Conservation (phyloP, 805 yeast genomes). For the Cyberlindnera sargentensis region DNA sequence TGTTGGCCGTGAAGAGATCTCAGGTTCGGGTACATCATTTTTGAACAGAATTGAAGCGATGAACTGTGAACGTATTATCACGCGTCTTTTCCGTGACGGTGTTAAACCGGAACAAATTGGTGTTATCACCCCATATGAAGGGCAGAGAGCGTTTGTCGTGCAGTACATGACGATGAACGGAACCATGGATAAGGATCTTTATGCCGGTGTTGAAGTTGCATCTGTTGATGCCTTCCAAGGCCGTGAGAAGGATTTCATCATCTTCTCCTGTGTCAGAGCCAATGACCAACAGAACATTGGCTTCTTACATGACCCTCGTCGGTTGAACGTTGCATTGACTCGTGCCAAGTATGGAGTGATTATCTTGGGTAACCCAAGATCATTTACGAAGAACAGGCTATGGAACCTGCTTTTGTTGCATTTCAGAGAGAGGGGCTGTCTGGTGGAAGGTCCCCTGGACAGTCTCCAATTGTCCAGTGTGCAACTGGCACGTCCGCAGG, state of each 20-base stretch:
- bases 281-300: slow-evolving; percentile 72
- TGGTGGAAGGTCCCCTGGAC: slow-evolving; percentile 86
- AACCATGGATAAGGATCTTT: slow-evolving; percentile 54
- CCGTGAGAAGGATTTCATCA: slow-evolving; percentile 75
- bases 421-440: slow-evolving; percentile 76
- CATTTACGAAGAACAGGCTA: slow-evolving; percentile 59
- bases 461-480: slow-evolving; percentile 68
- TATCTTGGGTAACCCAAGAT: slow-evolving; percentile 77
- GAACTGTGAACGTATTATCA: slow-evolving; percentile 75
- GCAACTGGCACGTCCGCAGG: slow-evolving; percentile 33
- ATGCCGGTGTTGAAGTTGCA: slow-evolving; percentile 75
- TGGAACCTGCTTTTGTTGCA: slow-evolving; percentile 78
- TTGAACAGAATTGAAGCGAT: slow-evolving; percentile 85
- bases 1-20: slow-evolving; percentile 82
- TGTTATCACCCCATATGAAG: slow-evolving; percentile 91
- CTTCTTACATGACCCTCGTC: slow-evolving; percentile 75
- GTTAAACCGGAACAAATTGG: slow-evolving; percentile 79
- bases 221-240: slow-evolving; percentile 97
- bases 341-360: slow-evolving; percentile 80
- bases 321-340: slow-evolving; percentile 84
- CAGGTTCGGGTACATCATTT: slow-evolving; percentile 73
- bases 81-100: slow-evolving; percentile 69
- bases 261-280: slow-evolving; percentile 77
- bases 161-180: slow-evolving; percentile 75
- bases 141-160: slow-evolving; percentile 77